Conservation (phyloP, 495 filamentous ascomycete species). For the Aspergillus heteromorphus region DNA sequence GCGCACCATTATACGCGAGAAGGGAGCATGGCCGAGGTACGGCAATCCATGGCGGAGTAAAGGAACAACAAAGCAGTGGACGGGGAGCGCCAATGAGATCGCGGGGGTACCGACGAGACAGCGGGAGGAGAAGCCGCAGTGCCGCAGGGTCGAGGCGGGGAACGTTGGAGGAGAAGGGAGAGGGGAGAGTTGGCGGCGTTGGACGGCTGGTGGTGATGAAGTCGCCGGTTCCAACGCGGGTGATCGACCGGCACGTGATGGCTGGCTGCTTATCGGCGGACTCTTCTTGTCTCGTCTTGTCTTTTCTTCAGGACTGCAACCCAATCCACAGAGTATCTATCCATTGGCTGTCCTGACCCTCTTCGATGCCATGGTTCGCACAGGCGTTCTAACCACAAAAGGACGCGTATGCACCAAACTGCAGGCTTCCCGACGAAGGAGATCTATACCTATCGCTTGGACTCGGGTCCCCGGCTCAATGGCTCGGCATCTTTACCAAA, state of each 20-base stretch:
- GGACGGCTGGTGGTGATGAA: neutral
- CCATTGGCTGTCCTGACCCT: too few relatives aligned
- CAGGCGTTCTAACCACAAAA: too few relatives aligned
- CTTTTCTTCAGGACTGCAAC: neutral
- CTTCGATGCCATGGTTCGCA: too few relatives aligned
- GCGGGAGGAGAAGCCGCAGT: neutral
- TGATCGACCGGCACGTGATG: conserved; percentile 17
- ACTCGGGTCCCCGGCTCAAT: too few relatives aligned
- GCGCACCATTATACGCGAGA: conserved; percentile 24
- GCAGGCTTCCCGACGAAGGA: too few relatives aligned
- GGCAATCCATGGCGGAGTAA: conserved; percentile 15
- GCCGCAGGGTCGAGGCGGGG: neutral
- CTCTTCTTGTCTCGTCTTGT: too few relatives aligned
- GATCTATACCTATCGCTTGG: too few relatives aligned
- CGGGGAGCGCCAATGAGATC: neutral
- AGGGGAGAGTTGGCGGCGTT: neutral
- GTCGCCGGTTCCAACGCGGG: conserved; percentile 2
- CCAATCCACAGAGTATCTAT: too few relatives aligned
- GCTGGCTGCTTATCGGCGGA: conserved; percentile 14
- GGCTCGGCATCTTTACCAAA: too few relatives aligned
- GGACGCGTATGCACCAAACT: too few relatives aligned
- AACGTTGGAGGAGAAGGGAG: neutral
- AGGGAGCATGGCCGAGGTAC: conserved; percentile 7
- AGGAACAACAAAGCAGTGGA: neutral
- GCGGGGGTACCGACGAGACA: neutral